Evolutionary conservation across 108 stramenopile genomes (phyloP).

Genomic region (Cylindrotheca closterium): DNA sequence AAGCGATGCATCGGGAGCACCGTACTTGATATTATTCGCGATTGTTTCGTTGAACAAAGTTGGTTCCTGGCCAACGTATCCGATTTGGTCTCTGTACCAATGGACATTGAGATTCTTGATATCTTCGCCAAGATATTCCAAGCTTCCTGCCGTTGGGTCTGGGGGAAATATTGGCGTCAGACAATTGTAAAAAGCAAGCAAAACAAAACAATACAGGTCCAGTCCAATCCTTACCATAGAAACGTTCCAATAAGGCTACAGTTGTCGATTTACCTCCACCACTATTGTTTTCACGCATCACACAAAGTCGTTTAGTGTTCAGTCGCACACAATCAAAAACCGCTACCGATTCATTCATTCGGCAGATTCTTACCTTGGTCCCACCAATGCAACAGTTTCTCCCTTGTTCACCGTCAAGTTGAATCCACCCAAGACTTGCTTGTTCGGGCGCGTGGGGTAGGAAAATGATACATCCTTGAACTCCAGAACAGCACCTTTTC

Average conservation of each 20-base stretch:
- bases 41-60: constrained; percentile 86
- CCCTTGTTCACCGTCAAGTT: constrained; percentile 49
- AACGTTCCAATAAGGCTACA: constrained; percentile 81
- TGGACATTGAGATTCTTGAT: constrained; percentile 67
- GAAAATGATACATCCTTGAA: constrained; percentile 45
- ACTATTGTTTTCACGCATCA: constrained; percentile 1
- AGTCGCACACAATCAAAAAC: background rate
- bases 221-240: constrained; percentile 83
- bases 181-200: background rate
- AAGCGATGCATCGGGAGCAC: constrained; percentile 46
- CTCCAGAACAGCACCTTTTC: constrained; percentile 17
- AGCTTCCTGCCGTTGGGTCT: constrained; percentile 40
- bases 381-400: constrained; percentile 62
- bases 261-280: constrained; percentile 90
- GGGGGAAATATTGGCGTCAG: background rate
- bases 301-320: background rate
- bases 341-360: background rate
- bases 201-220: constrained; percentile 14
- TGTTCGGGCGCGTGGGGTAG: constrained; percentile 53
- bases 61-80: constrained; percentile 93
- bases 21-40: constrained; percentile 88
- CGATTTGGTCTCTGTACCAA: constrained; percentile 86
- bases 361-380: constrained; percentile 23
- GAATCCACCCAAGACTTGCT: constrained; percentile 38
- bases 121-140: constrained; percentile 80